phyloP scores from a whole-genome alignment of 192 early-diverging fungal genomes.

The Coemansia sp. region DNA sequence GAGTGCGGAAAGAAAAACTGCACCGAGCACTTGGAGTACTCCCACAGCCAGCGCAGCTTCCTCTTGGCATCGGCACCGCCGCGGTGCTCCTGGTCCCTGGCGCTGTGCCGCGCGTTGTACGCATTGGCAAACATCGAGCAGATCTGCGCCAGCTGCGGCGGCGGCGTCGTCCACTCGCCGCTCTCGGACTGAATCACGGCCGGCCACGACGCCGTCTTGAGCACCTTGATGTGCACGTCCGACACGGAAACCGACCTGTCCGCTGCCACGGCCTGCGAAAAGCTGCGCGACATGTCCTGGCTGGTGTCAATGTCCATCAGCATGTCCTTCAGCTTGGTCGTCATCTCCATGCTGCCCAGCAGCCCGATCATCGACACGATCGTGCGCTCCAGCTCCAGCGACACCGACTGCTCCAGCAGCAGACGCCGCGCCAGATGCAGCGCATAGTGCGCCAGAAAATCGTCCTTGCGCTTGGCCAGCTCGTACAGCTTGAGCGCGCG shows the following conservation, averaged over 20 bases:
- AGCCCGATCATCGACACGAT: slow-evolving; percentile 80
- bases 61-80: slow-evolving; percentile 26
- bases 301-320: slow-evolving; percentile 70
- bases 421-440: slow-evolving; percentile 85
- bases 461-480: neutral
- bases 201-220: slow-evolving; percentile 60
- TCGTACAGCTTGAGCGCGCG: neutral
- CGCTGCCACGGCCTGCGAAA: neutral
- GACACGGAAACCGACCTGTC: slow-evolving; percentile 51
- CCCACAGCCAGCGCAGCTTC: slow-evolving; percentile 84
- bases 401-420: slow-evolving; percentile 76
- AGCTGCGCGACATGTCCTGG: slow-evolving; percentile 5
- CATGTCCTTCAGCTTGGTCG: slow-evolving; percentile 84
- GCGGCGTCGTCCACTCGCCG: slow-evolving; percentile 77
- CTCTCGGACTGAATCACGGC: slow-evolving; percentile 5
- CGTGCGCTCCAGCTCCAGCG: slow-evolving; percentile 78
- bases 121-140: slow-evolving; percentile 76
- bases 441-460: slow-evolving; percentile 93
- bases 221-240: slow-evolving; percentile 74
- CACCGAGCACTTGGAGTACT: slow-evolving; percentile 77
- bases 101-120: slow-evolving; percentile 78
- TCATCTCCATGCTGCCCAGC: slow-evolving; percentile 84
- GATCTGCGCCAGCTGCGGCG: slow-evolving; percentile 81
- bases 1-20: slow-evolving; percentile 70
- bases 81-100: slow-evolving; percentile 67